Conservation (phyloP, 2,329 filamentous ascomycete species). For the Pyrenochaeta sp. region DNA sequence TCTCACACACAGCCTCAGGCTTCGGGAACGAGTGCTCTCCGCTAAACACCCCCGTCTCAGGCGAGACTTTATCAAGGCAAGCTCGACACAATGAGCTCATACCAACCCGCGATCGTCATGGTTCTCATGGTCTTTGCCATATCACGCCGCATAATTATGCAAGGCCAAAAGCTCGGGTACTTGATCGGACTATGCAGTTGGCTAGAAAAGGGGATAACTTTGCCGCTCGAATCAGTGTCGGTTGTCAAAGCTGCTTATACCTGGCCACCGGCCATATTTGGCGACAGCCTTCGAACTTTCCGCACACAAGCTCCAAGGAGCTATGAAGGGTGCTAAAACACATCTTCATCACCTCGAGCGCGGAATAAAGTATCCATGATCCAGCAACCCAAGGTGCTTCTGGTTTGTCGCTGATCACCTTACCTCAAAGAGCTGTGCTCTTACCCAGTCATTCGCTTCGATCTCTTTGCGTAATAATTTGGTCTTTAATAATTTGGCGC, state of each 20-base stretch:
- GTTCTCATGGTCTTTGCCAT: background rate
- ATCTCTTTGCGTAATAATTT: conserved; percentile 6
- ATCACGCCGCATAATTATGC: conserved; percentile 5
- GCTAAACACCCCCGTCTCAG: background rate
- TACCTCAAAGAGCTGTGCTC: too few species aligned
- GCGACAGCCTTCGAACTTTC: conserved; percentile 11
- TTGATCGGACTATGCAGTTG: conserved; percentile 5
- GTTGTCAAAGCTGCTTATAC: conserved; percentile 2
- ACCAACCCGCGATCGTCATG: background rate
- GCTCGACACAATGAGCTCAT: conserved; percentile 4
- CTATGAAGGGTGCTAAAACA: background rate
- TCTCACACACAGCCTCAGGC: conserved; percentile 11
- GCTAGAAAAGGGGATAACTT: conserved; percentile 2
- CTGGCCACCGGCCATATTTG: conserved; percentile 1
- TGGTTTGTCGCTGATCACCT: too few species aligned
- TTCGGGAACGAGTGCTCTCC: background rate
- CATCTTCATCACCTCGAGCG: background rate
- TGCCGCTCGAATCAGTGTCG: background rate
- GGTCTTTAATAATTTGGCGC: background rate
- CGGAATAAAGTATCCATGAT: conserved; percentile 1
- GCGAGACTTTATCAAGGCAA: conserved; percentile 4
- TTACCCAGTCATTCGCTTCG: background rate
- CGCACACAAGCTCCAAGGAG: conserved; percentile 9
- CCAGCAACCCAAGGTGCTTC: too few species aligned
- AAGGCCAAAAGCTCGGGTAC: background rate